Evolutionary conservation across 768 basidiomycete genomes (phyloP).

Genomic region (Pulveroboletus frians): DNA sequence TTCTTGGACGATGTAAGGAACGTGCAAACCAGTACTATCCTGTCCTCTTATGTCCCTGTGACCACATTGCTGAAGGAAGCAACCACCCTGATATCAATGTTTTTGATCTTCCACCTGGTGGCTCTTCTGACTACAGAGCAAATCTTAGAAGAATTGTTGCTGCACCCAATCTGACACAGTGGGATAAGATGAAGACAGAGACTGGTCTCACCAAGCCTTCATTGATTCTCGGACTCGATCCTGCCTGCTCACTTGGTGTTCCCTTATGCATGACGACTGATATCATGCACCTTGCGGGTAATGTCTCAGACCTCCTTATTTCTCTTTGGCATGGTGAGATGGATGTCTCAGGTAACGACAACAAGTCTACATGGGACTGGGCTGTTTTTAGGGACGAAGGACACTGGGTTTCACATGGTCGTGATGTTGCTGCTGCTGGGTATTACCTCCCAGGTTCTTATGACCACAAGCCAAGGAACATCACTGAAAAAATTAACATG

Average conservation of each 20-base stretch:
- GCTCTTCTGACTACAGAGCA: background rate
- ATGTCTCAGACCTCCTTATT: too few relatives aligned
- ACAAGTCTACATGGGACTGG: too few relatives aligned
- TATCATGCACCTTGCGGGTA: background rate
- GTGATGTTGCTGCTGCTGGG: too few relatives aligned
- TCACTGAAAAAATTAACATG: constrained; percentile 23
- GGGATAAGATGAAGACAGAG: background rate
- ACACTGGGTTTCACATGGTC: too few relatives aligned
- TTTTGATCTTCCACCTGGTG: background rate
- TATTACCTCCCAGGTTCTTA: background rate
- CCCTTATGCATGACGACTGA: background rate
- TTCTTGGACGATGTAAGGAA: background rate
- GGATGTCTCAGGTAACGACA: background rate
- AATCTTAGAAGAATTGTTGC: background rate
- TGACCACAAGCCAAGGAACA: constrained; percentile 21
- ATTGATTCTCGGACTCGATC: background rate
- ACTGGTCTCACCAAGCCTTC: background rate
- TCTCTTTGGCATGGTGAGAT: too few relatives aligned
- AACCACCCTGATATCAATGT: background rate
- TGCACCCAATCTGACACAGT: background rate
- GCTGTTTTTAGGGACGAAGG: too few relatives aligned
- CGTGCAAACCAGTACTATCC: background rate
- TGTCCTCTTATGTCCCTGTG: background rate
- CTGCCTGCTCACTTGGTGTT: background rate
- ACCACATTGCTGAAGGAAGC: background rate